These are phyloP conservation scores for Lipomyces sp. DNA, from an alignment of 805 yeast species.

Conservation along the genomic window DNA sequence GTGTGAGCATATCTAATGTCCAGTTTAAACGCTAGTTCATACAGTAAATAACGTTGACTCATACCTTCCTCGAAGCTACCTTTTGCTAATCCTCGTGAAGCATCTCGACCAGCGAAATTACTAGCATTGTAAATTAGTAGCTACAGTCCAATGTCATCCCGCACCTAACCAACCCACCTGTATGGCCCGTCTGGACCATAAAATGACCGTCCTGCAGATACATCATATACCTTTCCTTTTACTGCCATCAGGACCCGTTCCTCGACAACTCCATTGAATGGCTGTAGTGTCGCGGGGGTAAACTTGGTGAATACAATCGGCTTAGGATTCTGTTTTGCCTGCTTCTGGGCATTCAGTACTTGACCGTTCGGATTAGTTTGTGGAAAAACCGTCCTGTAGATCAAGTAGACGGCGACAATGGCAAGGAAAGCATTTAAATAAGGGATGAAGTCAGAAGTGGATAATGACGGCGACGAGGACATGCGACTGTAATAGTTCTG, in stretches of 20 bases:
- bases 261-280: constrained; percentile 62
- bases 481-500: constrained; percentile 3
- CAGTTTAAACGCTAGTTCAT: background rate
- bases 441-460: constrained; percentile 14
- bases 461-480: background rate
- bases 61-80: constrained; percentile 53
- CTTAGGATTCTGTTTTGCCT: constrained; percentile 13
- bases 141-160: background rate
- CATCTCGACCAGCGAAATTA: constrained; percentile 75
- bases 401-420: constrained; percentile 15
- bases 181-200: constrained; percentile 82
- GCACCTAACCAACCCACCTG: constrained; percentile 40
- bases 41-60: background rate
- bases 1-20: constrained; percentile 56
- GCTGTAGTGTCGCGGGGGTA: constrained; percentile 74
- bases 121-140: constrained; percentile 38
- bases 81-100: constrained; percentile 75
- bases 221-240: constrained; percentile 79
- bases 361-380: constrained; percentile 2
- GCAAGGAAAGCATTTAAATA: constrained; percentile 22
- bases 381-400: constrained; percentile 29
- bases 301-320: constrained; percentile 52
- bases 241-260: constrained; percentile 68
- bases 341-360: constrained; percentile 13
- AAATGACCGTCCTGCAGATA: constrained; percentile 64